Evolutionary conservation across 2,329 filamentous ascomycete species (phyloP).

Genomic region (Colletotrichum gloeosporioides): DNA sequence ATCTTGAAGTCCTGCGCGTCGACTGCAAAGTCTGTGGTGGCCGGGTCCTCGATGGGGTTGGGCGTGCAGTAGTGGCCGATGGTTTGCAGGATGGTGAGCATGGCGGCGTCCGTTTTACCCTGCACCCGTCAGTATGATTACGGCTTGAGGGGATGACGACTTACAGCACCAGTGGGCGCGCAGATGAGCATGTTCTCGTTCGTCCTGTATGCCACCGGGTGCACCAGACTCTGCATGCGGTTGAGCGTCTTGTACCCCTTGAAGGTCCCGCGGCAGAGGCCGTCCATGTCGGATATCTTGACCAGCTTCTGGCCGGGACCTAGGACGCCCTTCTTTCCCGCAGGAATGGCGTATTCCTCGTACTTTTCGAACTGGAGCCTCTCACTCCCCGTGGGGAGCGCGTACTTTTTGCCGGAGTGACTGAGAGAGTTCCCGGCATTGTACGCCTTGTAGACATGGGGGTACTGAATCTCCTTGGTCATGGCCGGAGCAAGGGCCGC

Average conservation of each 20-base stretch:
- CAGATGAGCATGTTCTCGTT: conserved; percentile 99
- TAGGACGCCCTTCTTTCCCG: conserved; percentile 77
- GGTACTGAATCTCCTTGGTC: conserved; percentile 78
- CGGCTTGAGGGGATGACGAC: conserved; percentile 30
- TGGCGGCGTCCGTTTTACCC: conserved; percentile 98
- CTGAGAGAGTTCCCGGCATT: conserved; percentile 87
- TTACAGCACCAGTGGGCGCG: conserved; percentile 88
- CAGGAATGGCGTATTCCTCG: conserved; percentile 88
- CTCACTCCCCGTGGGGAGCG: conserved; percentile 77
- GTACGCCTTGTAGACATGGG: conserved; percentile 89
- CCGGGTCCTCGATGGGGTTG: conserved; percentile 76
- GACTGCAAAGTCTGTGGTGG: conserved; percentile 81
- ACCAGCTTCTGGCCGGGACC: conserved; percentile 77
- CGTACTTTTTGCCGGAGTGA: conserved; percentile 80
- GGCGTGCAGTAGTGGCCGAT: conserved; percentile 86
- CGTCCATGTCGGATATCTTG: conserved; percentile 82
- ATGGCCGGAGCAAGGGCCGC: conserved; percentile 73
- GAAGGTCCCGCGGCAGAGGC: conserved; percentile 89
- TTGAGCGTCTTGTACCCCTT: conserved; percentile 93
- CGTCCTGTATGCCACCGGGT: conserved; percentile 92
- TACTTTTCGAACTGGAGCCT: conserved; percentile 77
- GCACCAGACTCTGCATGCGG: conserved; percentile 97
- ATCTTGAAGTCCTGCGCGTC: conserved; percentile 92
- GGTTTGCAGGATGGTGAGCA: conserved; percentile 93
- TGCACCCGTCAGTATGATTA: conserved; percentile 27